phyloP scores from a whole-genome alignment of 2,329 filamentous ascomycete species.

The Hymenoscyphus fructigenus region DNA sequence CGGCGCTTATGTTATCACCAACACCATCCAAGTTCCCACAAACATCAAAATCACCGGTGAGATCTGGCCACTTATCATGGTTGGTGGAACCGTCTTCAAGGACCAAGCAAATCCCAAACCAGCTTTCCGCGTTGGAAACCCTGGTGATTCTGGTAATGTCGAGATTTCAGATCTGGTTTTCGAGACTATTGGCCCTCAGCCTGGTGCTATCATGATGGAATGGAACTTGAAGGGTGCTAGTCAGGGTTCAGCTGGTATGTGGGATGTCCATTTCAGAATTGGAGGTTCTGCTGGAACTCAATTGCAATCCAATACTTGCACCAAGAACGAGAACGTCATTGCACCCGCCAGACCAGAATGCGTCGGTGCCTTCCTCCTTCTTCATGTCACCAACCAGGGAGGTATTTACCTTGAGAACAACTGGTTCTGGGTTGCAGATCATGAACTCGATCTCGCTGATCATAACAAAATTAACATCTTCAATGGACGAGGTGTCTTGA shows the following conservation, averaged over 20 bases:
- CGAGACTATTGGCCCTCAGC: constrained; percentile 73
- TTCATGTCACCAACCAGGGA: constrained; percentile 61
- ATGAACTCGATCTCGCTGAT: constrained; percentile 75
- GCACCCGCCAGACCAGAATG: constrained; percentile 66
- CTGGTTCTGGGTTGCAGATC: constrained; percentile 89
- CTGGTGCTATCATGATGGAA: constrained; percentile 86
- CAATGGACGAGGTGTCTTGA: constrained; percentile 70
- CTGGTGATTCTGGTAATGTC: constrained; percentile 74
- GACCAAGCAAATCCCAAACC: constrained; percentile 74
- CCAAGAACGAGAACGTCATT: constrained; percentile 62
- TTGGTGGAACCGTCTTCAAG: constrained; percentile 70
- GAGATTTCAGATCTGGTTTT: constrained; percentile 90
- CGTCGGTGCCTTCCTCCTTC: constrained; percentile 69
- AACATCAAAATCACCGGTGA: constrained; percentile 87
- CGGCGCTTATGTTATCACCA: constrained; percentile 63
- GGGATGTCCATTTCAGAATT: constrained; percentile 95
- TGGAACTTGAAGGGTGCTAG: constrained; percentile 76
- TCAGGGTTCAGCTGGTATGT: constrained; percentile 75
- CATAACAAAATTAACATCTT: constrained; percentile 82
- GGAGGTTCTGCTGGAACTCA: constrained; percentile 83
- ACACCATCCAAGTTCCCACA: constrained; percentile 71
- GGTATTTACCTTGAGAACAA: constrained; percentile 83
- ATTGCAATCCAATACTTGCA: constrained; percentile 72
- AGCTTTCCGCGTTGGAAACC: constrained; percentile 81
- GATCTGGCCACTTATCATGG: constrained; percentile 88